Evolutionary conservation across 2,329 filamentous ascomycete genomes (phyloP).

Genomic region (Pseudogymnoascus sp.): DNA sequence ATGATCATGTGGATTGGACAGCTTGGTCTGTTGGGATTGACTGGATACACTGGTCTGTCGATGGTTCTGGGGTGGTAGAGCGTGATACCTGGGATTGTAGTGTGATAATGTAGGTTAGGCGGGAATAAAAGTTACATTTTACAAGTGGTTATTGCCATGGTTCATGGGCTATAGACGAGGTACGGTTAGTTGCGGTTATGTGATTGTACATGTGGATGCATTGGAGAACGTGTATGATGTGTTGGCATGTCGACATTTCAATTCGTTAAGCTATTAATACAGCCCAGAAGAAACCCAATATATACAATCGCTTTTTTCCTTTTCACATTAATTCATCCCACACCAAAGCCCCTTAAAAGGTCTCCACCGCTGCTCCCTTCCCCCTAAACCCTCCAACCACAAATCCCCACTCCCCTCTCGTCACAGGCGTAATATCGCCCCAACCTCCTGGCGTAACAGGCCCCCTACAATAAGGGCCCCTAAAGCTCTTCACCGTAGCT

Average conservation of each 20-base stretch:
- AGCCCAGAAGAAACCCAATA: background rate
- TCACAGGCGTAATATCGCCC: constrained; percentile 56
- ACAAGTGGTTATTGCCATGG: background rate
- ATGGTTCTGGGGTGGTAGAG: constrained; percentile 23
- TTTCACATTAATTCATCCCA: background rate
- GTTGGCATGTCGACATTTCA: background rate
- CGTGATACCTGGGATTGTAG: background rate
- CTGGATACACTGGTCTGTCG: constrained; percentile 18
- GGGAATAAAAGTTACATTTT: background rate
- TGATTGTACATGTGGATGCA: background rate
- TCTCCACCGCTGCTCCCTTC: constrained; percentile 43
- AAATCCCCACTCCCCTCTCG: constrained; percentile 55
- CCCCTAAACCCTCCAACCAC: constrained; percentile 42
- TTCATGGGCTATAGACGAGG: background rate
- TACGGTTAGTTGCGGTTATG: background rate
- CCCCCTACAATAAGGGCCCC: constrained; percentile 32
- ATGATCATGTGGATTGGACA: constrained; percentile 21
- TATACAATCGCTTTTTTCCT: background rate
- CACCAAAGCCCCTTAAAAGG: constrained; percentile 31
- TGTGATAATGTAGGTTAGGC: background rate
- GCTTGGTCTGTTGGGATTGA: constrained; percentile 21
- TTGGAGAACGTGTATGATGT: background rate
- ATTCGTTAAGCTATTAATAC: constrained; percentile 7
- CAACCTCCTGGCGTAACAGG: constrained; percentile 51
- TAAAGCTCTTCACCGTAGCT: constrained; percentile 17